A percentile compares a stretch with the other conserved stretches of the same genome.
Conservation (phyloP, 306 rosid genomes). For the Prunus mume region DNA sequence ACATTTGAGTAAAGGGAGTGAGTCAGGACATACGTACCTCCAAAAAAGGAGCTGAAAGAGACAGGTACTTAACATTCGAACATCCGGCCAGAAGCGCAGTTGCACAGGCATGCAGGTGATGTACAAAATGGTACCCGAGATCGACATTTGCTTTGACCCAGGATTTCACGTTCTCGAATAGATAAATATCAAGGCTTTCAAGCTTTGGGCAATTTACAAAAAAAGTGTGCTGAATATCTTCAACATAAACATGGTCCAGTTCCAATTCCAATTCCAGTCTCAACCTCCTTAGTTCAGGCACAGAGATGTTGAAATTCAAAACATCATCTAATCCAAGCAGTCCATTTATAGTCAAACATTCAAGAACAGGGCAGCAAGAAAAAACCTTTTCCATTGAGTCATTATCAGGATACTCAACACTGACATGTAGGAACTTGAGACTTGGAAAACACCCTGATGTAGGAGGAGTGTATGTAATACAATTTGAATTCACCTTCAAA, state of each 20-base stretch:
- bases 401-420: background rate
- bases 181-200: background rate
- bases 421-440: background rate
- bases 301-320: background rate
- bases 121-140: background rate
- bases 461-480: background rate
- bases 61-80: background rate
- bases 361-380: background rate
- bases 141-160: background rate
- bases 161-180: background rate
- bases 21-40: background rate
- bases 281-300: background rate
- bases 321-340: background rate
- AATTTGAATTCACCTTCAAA: background rate
- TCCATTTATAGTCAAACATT: background rate
- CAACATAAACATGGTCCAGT: background rate
- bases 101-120: background rate
- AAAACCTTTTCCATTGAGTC: background rate
- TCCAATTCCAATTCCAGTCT: background rate
- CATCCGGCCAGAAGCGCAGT: background rate
- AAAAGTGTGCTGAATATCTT: background rate
- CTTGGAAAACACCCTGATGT: constrained; percentile 1
- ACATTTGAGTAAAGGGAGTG: background rate
- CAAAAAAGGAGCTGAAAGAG: background rate
- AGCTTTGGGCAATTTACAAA: background rate